Percentiles rank a stretch among this genome's conserved stretches.
phyloP scores from a whole-genome alignment of 1,284 basidiomycete genomes.

The Irpex sp. region DNA sequence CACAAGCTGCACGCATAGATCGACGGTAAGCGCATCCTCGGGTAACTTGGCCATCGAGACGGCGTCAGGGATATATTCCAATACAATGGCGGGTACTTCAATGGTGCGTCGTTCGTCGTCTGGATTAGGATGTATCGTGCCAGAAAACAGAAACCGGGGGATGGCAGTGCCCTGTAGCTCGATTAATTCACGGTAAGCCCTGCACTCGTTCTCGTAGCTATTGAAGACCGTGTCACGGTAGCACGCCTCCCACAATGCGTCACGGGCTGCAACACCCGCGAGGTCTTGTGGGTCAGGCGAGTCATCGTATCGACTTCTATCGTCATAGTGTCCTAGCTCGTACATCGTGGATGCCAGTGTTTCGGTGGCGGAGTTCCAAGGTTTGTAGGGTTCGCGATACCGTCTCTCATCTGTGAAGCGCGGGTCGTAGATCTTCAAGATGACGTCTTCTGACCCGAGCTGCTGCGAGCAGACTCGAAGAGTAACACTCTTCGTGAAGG shows the following conservation, averaged over 20 bases:
- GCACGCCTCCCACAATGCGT: not conserved
- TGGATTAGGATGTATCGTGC: not conserved
- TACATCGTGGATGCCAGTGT: no score
- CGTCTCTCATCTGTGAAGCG: slow-evolving; percentile 7
- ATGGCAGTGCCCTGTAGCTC: slow-evolving; percentile 7
- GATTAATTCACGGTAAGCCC: slow-evolving; percentile 2
- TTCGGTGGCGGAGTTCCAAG: slow-evolving; percentile 2
- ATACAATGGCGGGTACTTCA: not conserved
- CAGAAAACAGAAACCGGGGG: slow-evolving; percentile 4
- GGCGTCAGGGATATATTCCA: not conserved
- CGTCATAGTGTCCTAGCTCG: no score
- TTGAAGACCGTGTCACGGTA: not conserved
- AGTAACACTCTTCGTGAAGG: slow-evolving; percentile 24
- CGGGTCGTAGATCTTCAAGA: slow-evolving; percentile 13
- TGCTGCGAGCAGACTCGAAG: slow-evolving; percentile 38
- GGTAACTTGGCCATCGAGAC: not conserved
- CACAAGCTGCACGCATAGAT: not conserved
- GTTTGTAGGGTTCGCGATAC: not conserved
- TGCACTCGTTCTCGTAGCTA: not conserved
- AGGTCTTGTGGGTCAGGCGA: not conserved
- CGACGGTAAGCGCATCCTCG: not conserved
- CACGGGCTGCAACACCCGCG: not conserved
- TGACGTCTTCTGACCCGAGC: slow-evolving; percentile 8
- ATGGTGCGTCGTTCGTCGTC: not conserved
- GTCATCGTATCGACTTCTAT: not conserved